Percentiles rank a stretch among this genome's conserved stretches.
Evolutionary conservation across 352 stramenopile genomes (phyloP).

Genomic region (Phytophthora crassamura): DNA sequence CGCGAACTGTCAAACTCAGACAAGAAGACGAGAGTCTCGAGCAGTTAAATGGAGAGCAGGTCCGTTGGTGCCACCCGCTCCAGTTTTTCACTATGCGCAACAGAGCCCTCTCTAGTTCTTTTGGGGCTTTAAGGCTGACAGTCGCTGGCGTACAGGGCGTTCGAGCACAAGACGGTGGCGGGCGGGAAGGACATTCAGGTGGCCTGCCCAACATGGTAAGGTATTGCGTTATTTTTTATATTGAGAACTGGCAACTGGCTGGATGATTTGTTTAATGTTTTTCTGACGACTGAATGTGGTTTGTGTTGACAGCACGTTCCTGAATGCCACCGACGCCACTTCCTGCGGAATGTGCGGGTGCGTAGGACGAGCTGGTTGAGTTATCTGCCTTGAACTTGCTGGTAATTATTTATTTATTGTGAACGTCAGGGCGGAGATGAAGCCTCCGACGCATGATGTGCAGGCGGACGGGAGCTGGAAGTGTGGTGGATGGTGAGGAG

Average conservation of each 20-base stretch:
- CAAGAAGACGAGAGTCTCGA: background rate
- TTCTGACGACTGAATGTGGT: background rate
- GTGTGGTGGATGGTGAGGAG: slow-evolving; percentile 70
- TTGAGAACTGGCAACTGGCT: too few species aligned
- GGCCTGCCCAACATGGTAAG: slow-evolving; percentile 64
- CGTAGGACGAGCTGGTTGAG: background rate
- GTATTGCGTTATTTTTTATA: too few species aligned
- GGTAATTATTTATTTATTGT: slow-evolving; percentile 1
- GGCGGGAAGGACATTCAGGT: slow-evolving; percentile 62
- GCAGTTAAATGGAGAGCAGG: slow-evolving; percentile 26
- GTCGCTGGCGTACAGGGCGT: slow-evolving; percentile 15
- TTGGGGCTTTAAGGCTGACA: background rate
- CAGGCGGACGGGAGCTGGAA: slow-evolving; percentile 74
- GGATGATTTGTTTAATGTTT: too few species aligned
- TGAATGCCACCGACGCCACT: slow-evolving; percentile 63
- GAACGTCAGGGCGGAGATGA: slow-evolving; percentile 53
- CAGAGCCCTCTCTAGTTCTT: background rate
- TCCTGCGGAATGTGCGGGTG: slow-evolving; percentile 81
- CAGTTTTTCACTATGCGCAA: too few species aligned
- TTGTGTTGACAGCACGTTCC: slow-evolving; percentile 58
- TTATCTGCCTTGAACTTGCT: background rate
- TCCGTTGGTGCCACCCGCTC: background rate
- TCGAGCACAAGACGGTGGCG: slow-evolving; percentile 64
- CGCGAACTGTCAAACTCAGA: slow-evolving; percentile 15
- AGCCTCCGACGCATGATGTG: slow-evolving; percentile 72